Percentiles rank a stretch among this genome's conserved stretches.
phyloP scores from a whole-genome alignment of 2,329 filamentous ascomycete genomes.

The Sclerotinia borealis region DNA sequence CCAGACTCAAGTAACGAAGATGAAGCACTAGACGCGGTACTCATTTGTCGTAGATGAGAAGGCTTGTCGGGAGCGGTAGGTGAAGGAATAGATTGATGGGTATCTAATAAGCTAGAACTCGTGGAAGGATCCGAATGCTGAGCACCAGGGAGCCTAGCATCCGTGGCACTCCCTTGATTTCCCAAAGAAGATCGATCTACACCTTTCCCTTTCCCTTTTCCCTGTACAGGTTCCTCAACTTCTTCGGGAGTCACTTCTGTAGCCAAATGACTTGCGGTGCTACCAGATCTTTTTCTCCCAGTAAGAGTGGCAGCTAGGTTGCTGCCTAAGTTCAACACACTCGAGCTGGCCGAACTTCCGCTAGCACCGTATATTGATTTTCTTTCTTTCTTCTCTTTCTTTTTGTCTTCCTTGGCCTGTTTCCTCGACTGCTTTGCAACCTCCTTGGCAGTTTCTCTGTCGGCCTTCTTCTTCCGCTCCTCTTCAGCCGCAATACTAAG shows the following conservation, averaged over 20 bases:
- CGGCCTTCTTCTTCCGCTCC: slow-evolving; percentile 78
- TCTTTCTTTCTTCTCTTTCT: slow-evolving; percentile 50
- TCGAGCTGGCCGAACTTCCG: slow-evolving; percentile 52
- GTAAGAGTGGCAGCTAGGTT: slow-evolving; percentile 19
- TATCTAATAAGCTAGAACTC: slow-evolving; percentile 27
- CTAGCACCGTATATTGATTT: slow-evolving; percentile 45
- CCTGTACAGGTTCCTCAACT: slow-evolving; percentile 27
- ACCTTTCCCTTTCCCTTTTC: slow-evolving; percentile 59
- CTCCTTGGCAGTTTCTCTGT: slow-evolving; percentile 72
- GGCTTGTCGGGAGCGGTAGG: slow-evolving; percentile 50
- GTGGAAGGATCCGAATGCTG: slow-evolving; percentile 23
- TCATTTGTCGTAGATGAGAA: slow-evolving; percentile 75
- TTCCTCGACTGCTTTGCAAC: slow-evolving; percentile 77
- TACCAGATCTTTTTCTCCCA: slow-evolving; percentile 53
- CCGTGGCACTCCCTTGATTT: slow-evolving; percentile 12
- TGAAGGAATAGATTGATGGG: slow-evolving; percentile 40
- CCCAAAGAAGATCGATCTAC: slow-evolving; percentile 48
- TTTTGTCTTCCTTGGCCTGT: slow-evolving; percentile 77
- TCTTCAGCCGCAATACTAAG: slow-evolving; percentile 89
- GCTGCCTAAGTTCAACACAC: slow-evolving; percentile 51
- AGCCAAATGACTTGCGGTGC: slow-evolving; percentile 52
- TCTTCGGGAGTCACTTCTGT: slow-evolving; percentile 48
- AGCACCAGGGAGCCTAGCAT: slow-evolving; percentile 20
- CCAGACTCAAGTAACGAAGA: slow-evolving; percentile 70
- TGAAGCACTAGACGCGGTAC: slow-evolving; percentile 76